Evolutionary conservation across 1,284 basidiomycete species (phyloP), one percentile per base, ranked within the genome.

Genomic region (Vanrija sp.): DNA sequence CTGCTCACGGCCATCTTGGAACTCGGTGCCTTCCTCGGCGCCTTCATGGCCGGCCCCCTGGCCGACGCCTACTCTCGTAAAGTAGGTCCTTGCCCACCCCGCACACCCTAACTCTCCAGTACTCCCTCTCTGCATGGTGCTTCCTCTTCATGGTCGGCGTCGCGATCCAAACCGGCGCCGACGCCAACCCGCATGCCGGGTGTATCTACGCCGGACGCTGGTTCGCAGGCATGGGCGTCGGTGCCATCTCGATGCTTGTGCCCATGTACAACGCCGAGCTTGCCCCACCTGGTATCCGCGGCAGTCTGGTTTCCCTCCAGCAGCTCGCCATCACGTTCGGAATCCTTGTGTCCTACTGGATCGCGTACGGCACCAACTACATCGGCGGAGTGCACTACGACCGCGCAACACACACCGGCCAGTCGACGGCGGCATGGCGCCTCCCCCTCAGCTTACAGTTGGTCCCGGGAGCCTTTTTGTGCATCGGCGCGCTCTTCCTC

Each of bases 271-370:
- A 90, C 65, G 81, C 83, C 42, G 83, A 85, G 71, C 81, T 89
- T 42, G 85, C 86, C 1, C 87, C 88, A 19, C 86, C 88, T 2
- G 88, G 89, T 73, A 86, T 91, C 20, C 83, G 88, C 60, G 88
- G 88, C 8, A 85, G 85, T 63, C 78, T 90, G 36, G 87, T 90
- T 41, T 86, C 86, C 3, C 80, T 91, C 14, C 88, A 90, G 68
- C 88, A 90, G 66, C 78, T 89, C 12, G 84, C 85, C 4, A 89
- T 89, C 67, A 86, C 86, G 1, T 86, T 86, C 59, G 67, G 68
- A 58, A 72, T 71, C 45, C 52, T 71, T 18, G 20, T 59, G 27
- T 53, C 51, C 2, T 88, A 86, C 77, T 88, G 85, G 85, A 86
- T 87, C 58, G 84, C 57, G 9, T 66, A 62, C 43, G 83, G 63